These are phyloP conservation scores for Metschnikowia arizonensis DNA, from an alignment of 805 yeast species.

Conservation along the genomic window DNA sequence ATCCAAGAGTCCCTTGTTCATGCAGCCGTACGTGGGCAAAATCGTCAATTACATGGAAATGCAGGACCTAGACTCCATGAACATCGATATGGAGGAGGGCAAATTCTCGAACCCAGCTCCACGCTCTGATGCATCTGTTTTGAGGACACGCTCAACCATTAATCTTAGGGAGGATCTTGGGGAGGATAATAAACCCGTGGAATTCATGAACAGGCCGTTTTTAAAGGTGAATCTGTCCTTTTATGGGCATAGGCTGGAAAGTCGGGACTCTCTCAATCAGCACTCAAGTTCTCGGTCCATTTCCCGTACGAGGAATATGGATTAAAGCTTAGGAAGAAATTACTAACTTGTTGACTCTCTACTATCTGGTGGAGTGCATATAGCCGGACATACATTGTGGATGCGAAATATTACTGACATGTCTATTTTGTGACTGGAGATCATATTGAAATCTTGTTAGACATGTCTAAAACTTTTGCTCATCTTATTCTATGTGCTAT, in stretches of 20 bases:
- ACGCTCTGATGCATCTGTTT: conserved; percentile 19
- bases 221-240: conserved; percentile 6
- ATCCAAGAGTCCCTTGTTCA: conserved; percentile 14
- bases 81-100: conserved; percentile 34
- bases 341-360: no score
- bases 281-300: conserved; percentile 11
- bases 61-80: conserved; percentile 20
- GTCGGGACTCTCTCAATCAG: conserved; percentile 13
- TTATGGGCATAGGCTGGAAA: conserved; percentile 10
- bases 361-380: background rate
- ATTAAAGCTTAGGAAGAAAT: background rate
- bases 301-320: conserved; percentile 4
- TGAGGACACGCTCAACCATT: conserved; percentile 37
- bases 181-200: conserved; percentile 8
- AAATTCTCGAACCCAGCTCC: conserved; percentile 20
- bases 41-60: conserved; percentile 19
- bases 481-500: background rate
- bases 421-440: background rate
- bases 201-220: conserved; percentile 37
- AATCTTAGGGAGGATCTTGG: conserved; percentile 19
- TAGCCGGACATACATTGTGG: background rate
- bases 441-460: background rate
- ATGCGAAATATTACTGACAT: background rate
- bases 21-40: conserved; percentile 22
- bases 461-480: background rate